Conservation (phyloP, 2,329 filamentous ascomycete genomes). For the Drechslerella dactyloides region DNA sequence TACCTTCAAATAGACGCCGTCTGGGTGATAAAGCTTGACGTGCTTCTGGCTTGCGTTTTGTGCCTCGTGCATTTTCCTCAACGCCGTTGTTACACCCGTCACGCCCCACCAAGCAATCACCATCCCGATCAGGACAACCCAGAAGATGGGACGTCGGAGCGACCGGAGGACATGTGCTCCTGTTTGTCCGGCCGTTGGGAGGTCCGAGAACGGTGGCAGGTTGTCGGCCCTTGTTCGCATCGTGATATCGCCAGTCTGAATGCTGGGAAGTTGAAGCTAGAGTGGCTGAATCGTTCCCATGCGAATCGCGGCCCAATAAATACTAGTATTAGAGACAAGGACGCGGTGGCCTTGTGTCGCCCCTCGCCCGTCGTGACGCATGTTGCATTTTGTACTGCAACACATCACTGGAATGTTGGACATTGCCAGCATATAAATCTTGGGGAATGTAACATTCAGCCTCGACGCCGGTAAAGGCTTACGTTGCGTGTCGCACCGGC, state of each 20-base stretch:
- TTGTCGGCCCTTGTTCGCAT: slow-evolving; percentile 44
- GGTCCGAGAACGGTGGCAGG: slow-evolving; percentile 38
- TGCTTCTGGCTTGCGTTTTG: slow-evolving; percentile 27
- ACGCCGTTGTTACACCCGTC: slow-evolving; percentile 40
- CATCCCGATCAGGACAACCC: slow-evolving; percentile 44
- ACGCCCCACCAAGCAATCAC: slow-evolving; percentile 44
- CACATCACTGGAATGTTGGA: slow-evolving; percentile 4
- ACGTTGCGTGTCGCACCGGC: too few species aligned
- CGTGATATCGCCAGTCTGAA: slow-evolving; percentile 3
- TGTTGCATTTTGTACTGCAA: slow-evolving; percentile 27
- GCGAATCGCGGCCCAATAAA: background rate
- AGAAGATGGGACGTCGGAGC: slow-evolving; percentile 42
- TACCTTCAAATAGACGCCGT: slow-evolving; percentile 16
- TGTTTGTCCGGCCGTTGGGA: slow-evolving; percentile 31
- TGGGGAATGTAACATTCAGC: too few species aligned
- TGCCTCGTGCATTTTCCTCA: slow-evolving; percentile 38
- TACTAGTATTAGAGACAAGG: too few species aligned
- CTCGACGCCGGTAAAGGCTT: too few species aligned
- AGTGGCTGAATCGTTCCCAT: slow-evolving; percentile 10
- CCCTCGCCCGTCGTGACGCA: slow-evolving; percentile 9
- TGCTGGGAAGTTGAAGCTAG: background rate
- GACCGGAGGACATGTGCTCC: slow-evolving; percentile 41
- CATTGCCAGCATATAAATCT: too few species aligned
- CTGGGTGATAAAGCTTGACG: slow-evolving; percentile 30
- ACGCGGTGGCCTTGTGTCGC: background rate